phyloP scores from a whole-genome alignment of 2,329 filamentous ascomycete species.

The Neodidymelliopsis sp. region DNA sequence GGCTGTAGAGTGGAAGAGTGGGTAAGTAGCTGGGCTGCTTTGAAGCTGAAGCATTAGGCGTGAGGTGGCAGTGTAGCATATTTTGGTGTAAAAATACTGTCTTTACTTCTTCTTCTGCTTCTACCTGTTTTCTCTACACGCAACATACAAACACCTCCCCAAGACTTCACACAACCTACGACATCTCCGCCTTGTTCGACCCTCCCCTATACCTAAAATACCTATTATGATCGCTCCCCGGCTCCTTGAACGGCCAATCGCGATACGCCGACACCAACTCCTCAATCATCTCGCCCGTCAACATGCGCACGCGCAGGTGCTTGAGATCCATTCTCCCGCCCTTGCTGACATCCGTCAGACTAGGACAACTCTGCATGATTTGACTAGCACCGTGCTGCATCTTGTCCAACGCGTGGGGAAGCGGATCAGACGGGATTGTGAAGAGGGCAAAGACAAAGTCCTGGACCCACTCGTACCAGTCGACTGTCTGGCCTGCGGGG shows the following conservation, averaged over 20 bases:
- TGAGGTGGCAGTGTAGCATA: too few relatives aligned
- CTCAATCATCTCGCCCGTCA: constrained; percentile 45
- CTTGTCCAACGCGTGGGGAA: constrained; percentile 35
- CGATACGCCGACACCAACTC: constrained; percentile 41
- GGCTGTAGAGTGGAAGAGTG: not conserved
- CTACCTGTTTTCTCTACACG: too few relatives aligned
- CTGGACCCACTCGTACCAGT: constrained; percentile 35
- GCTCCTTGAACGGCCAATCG: constrained; percentile 45
- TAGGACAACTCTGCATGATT: constrained; percentile 37
- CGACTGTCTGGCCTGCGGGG: constrained; percentile 13
- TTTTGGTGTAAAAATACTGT: too few relatives aligned
- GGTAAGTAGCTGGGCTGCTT: too few relatives aligned
- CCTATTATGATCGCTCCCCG: constrained; percentile 30
- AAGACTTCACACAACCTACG: too few relatives aligned
- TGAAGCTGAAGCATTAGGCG: too few relatives aligned
- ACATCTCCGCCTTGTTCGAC: not conserved
- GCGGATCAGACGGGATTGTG: not conserved
- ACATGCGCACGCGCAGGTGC: constrained; percentile 37
- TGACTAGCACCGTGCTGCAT: constrained; percentile 40
- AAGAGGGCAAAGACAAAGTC: constrained; percentile 39
- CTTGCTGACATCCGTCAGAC: constrained; percentile 38
- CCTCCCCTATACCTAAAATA: constrained; percentile 34
- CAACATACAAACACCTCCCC: too few relatives aligned
- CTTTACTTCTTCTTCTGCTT: too few relatives aligned
- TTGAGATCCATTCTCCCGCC: constrained; percentile 44